phyloP scores from a whole-genome alignment of 2,329 filamentous ascomycete species.

The Penicillium sp. region DNA sequence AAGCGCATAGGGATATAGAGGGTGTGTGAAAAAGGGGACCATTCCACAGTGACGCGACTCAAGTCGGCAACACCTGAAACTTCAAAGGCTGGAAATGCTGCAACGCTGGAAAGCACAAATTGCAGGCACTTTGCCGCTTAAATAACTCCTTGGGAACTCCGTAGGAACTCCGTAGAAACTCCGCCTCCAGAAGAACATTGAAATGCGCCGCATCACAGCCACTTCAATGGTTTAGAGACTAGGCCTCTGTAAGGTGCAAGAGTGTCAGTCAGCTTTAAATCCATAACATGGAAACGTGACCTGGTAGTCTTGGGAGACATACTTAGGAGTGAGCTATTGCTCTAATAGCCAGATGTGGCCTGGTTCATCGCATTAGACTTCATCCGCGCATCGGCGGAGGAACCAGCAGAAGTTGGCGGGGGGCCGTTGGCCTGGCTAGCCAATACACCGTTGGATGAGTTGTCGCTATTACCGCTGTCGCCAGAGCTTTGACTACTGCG shows the following conservation, averaged over 20 bases:
- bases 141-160: conserved; percentile 18
- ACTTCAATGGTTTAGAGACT: background rate
- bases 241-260: background rate
- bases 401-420: conserved; percentile 19
- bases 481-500: conserved; percentile 33
- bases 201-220: conserved; percentile 4
- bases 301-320: background rate
- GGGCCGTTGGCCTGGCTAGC: conserved; percentile 19
- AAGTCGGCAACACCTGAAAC: conserved; percentile 13
- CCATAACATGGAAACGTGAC: too few relatives aligned
- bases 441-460: conserved; percentile 22
- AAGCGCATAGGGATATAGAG: background rate
- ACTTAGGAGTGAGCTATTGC: background rate
- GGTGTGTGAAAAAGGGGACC: conserved; percentile 9
- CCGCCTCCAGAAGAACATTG: conserved; percentile 7
- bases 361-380: background rate
- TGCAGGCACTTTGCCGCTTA: conserved; percentile 7
- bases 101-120: conserved; percentile 18
- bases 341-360: background rate
- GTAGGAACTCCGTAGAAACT: conserved; percentile 11
- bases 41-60: conserved; percentile 13
- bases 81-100: conserved; percentile 11
- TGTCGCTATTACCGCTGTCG: conserved; percentile 26
- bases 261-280: background rate
- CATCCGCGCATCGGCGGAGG: conserved; percentile 3